Conservation (phyloP, 2,329 filamentous ascomycete genomes). For the Penicillium sp. region DNA sequence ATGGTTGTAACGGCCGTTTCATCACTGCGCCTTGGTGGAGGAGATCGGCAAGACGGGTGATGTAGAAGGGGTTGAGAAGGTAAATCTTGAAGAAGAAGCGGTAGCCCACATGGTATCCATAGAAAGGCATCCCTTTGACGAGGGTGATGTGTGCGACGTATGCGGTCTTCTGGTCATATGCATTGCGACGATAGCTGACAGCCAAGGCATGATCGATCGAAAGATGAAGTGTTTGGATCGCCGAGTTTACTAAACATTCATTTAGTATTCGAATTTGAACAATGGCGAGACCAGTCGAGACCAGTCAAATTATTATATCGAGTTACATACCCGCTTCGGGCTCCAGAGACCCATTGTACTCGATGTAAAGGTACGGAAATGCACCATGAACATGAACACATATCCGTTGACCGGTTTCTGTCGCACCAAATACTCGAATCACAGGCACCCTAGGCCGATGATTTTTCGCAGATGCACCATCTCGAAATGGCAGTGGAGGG, state of each 20-base stretch:
- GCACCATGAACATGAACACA: slow-evolving; percentile 95
- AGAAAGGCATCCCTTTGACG: slow-evolving; percentile 92
- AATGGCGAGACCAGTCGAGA: background rate
- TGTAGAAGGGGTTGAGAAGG: slow-evolving; percentile 80
- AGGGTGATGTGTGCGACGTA: slow-evolving; percentile 90
- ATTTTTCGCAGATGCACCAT: slow-evolving; percentile 58
- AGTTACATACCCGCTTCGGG: slow-evolving; percentile 63
- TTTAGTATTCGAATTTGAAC: slow-evolving; percentile 18
- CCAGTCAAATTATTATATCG: too few species aligned
- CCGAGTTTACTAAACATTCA: slow-evolving; percentile 62
- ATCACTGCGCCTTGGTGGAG: slow-evolving; percentile 85
- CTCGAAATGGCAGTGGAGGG: slow-evolving; percentile 69
- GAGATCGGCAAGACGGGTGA: slow-evolving; percentile 84
- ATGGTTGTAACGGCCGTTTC: slow-evolving; percentile 81
- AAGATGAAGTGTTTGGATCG: slow-evolving; percentile 74
- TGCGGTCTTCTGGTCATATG: slow-evolving; percentile 64
- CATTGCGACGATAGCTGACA: slow-evolving; percentile 77
- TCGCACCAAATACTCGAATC: slow-evolving; percentile 87
- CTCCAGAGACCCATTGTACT: slow-evolving; percentile 71
- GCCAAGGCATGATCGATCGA: slow-evolving; percentile 91
- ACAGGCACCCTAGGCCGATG: slow-evolving; percentile 77
- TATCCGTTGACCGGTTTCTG: slow-evolving; percentile 91
- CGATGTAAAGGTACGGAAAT: slow-evolving; percentile 92
- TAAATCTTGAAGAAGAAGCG: slow-evolving; percentile 92
- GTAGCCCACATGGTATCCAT: slow-evolving; percentile 92